Base-by-base conservation (phyloP, 2,329 filamentous ascomycete genomes). In the Talaromyces rugulosus region DNA sequence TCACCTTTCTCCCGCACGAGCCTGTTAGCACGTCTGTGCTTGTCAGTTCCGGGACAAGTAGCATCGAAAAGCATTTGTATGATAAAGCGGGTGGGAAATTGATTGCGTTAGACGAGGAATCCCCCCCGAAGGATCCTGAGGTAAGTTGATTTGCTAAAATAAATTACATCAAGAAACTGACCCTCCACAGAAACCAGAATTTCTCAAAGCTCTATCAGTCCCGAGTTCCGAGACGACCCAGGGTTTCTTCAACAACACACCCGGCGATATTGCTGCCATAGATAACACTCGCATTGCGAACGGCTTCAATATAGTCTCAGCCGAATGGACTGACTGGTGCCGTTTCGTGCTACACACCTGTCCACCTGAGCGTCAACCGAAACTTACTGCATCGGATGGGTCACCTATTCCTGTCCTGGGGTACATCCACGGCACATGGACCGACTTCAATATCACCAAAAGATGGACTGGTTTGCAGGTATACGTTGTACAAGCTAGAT, bases 301-400 rank as follows among this genome's bases (percentile, higher is more conserved):
- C 5, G 59, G 54, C n/a, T 61, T 58, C 11, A 61, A 61, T 9
- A 16, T 61, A 5, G 59, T 61, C 11, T 61, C 59, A 3, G 54
- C 54, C 2, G 59, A 58, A 33, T 61, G 59, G 59, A 31, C 52
- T n/a, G 59, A 61, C 30, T 61, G 59, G 59, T 51, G 42, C 11
- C 33, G 59, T 6, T 61, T 58, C 54, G 44, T 61, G 4, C 54
- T 61, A 11, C 59, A 61, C 52, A 44, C 23, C 12, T 61, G 54
- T 30, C 16, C 59, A 2, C 31, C 54, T 9, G 59, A 61, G 23
- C 36, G 14, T 9, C 54, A 61, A 28, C 59, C 59, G 11, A 50
- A 58, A 58, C 14, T 61, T 6, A 23, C 52, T 23, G 50, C 59
- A 27, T n/a, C 54, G 28, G 54, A 61, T 31, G 59, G 59, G 7